Base-by-base conservation (phyloP, 2,329 filamentous ascomycete species). In the Aspergillus chevalieri region DNA sequence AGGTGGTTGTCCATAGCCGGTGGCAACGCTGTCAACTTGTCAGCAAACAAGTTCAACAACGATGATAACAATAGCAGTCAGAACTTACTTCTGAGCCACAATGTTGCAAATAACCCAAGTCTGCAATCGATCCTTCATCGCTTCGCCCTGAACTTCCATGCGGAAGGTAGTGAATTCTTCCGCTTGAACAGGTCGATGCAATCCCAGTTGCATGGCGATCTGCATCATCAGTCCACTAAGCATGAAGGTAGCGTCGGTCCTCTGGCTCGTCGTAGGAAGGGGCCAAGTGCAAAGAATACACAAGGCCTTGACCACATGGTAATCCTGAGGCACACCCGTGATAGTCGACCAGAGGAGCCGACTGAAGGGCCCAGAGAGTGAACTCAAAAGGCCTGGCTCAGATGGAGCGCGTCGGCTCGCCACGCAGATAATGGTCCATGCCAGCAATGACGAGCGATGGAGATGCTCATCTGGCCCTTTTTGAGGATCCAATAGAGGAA, bases 71-170 rank as follows among this genome's bases (percentile, higher is more conserved):
- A 3, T 7, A 22, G 43, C 7, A 48, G 12, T 1, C 22, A 7
- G 12, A 4, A 63, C 73, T 63, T 63, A 80, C 78, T 80, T 81
- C 57, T 85, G 81, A n/a, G 82, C 81, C 8, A 84, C 81, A 49
- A 84, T 78, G 57, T 85, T 85, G 68, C 82, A 84, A 4, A 82
- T 77, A 1, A 80, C 79, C 82, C 82, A 86, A 2, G 82, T 85
- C 58, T 82, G 76, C 30, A 84, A 68, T 14, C 82, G 74, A 63
- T 85, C 82, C 34, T 79, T 77, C 48, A 84, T 73, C 48, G 83
- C 81, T 59, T 83, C 81, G 24, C 81, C 78, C 54, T 77, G 70
- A 12, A 83, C 66, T 48, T 81, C 69, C 56, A 74, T 70, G 15
- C 68, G 66, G 55, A 75, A 75, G 4, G 73, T 75, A 4, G 68